Base-by-base conservation (phyloP, 306 rosid species). In the Datisca glomerata region DNA sequence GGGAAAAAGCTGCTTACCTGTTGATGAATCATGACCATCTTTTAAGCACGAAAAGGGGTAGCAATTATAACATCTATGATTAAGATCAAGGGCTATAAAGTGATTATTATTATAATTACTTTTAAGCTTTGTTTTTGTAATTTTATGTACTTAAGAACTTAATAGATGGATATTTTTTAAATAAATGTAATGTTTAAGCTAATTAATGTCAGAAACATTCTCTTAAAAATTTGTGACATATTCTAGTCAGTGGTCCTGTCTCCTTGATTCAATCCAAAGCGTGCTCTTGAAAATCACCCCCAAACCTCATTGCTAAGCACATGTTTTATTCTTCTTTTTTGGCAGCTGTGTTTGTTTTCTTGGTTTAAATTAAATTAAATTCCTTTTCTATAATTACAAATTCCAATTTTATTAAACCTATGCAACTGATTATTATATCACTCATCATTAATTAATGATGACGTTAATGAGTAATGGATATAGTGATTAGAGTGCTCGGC, bases 181-280 rank as follows among this genome's bases (percentile, higher is more conserved):
- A 3, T 25, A 21, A 4, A 25, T 56, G 43, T 46, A 48, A 12
- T 45, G 51, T 33, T 41, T 68, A 68, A 49, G 60, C 43, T 61
- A 64, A 77, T 67, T 83, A 72, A 67, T 57, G 81, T 58, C 58
- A 60, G 67, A 53, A 73, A 82, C 96, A 76, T 87, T 87, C 94
- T 65, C 74, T 73, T 67, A 64, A 28, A 63, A 54, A 47, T 60
- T 69, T 79, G 49, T 79, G 71, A 68, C 68, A 60, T 62, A 15
- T 25, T 8, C n/a, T n/a, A 66, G 61, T 55, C 80, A 69, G 82
- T 82, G 80, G 93, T 57, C 48, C 60, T 74, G 94, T 82, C 85
- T 79, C 96, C 85, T 82, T 76, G 84, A 69, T 76, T 69, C 93
- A 77, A 74, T 59, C 80, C 89, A 69, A 86, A 57, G 94, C 94